A percentile compares a stretch with the other conserved stretches of the same genome.
phyloP scores from a whole-genome alignment of 805 yeast species.

The Zygoascus bituminiphila region DNA sequence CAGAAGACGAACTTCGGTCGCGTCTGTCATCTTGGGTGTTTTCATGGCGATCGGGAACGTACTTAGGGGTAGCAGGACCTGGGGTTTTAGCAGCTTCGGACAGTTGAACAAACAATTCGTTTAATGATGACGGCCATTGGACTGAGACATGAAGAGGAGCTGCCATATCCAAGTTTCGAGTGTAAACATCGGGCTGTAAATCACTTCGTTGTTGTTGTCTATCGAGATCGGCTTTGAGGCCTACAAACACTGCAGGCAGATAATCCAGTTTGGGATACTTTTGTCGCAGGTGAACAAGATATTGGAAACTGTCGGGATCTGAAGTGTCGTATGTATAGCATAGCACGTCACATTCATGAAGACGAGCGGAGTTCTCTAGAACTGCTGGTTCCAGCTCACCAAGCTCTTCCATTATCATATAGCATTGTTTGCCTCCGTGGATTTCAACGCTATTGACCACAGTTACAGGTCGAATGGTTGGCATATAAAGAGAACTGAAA shows the following conservation, averaged over 20 bases:
- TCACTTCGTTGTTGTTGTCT: constrained; percentile 87
- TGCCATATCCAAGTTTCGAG: constrained; percentile 53
- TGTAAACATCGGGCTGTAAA: constrained; percentile 79
- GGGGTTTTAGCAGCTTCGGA: constrained; percentile 86
- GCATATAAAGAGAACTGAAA: constrained; percentile 62
- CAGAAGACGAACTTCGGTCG: constrained; percentile 37
- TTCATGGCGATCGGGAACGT: constrained; percentile 54
- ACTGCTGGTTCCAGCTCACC: constrained; percentile 83
- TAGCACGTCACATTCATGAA: constrained; percentile 83
- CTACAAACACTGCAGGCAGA: constrained; percentile 82
- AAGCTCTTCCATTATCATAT: constrained; percentile 79
- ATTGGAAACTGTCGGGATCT: constrained; percentile 89
- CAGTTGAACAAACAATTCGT: constrained; percentile 75
- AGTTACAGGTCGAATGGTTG: constrained; percentile 70
- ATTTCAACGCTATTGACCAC: constrained; percentile 91
- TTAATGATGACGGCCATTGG: constrained; percentile 78
- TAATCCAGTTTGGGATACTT: constrained; percentile 50
- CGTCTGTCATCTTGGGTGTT: constrained; percentile 23
- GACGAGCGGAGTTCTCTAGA: constrained; percentile 54
- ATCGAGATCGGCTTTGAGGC: constrained; percentile 90
- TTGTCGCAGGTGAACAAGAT: constrained; percentile 60
- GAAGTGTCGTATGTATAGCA: constrained; percentile 90
- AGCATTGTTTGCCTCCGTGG: constrained; percentile 92
- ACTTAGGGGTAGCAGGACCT: constrained; percentile 53
- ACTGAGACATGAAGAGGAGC: constrained; percentile 90